Conservation (phyloP, 108 stramenopile genomes). For the Pseudonitzschia multiseries region DNA sequence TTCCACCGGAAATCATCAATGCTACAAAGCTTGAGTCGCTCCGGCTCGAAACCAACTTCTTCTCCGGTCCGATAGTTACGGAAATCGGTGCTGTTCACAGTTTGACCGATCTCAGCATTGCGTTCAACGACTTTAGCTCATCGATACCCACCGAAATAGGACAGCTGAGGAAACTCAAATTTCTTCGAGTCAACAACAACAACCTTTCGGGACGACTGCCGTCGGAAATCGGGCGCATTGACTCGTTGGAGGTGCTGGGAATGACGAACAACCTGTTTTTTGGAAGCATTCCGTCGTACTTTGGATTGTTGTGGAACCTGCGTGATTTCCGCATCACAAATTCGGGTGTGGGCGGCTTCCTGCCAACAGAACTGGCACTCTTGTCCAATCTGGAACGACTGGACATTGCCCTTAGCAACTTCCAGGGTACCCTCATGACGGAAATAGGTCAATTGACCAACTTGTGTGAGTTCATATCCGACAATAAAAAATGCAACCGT, state of each 20-base stretch:
- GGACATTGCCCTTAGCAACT: slow-evolving; percentile 56
- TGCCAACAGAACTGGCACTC: slow-evolving; percentile 67
- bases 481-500: neutral
- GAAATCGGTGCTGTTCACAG: slow-evolving; percentile 46
- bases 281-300: slow-evolving; percentile 46
- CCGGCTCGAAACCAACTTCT: slow-evolving; percentile 46
- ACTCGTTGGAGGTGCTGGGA: slow-evolving; percentile 45
- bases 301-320: slow-evolving; percentile 49
- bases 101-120: slow-evolving; percentile 54
- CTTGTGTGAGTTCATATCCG: slow-evolving; percentile 33
- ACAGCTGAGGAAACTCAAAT: slow-evolving; percentile 42
- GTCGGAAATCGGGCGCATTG: slow-evolving; percentile 58
- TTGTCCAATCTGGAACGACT: slow-evolving; percentile 57
- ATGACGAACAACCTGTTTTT: slow-evolving; percentile 30
- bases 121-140: slow-evolving; percentile 55
- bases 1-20: slow-evolving; percentile 50
- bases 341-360: slow-evolving; percentile 60
- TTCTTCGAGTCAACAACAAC: slow-evolving; percentile 61
- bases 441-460: slow-evolving; percentile 54
- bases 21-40: slow-evolving; percentile 45
- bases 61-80: slow-evolving; percentile 45
- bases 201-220: slow-evolving; percentile 62
- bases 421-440: slow-evolving; percentile 56
- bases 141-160: slow-evolving; percentile 65
- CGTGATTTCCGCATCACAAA: slow-evolving; percentile 35